These are phyloP conservation scores for Solanum neorickii DNA, from an alignment of 257 asterid genomes.

Conservation along the genomic window DNA sequence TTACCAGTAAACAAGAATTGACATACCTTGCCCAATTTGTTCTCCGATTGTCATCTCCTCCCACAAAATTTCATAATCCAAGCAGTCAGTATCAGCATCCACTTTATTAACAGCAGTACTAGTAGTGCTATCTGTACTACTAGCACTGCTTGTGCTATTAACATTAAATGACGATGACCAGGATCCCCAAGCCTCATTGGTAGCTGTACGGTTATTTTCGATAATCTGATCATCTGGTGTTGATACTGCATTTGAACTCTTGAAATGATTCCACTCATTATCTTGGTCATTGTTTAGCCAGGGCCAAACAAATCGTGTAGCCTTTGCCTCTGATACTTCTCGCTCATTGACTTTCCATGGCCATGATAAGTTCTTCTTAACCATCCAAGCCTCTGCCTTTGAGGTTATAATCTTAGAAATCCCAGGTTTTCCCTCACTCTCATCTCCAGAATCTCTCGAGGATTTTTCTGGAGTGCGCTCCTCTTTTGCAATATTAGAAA, in stretches of 20 bases:
- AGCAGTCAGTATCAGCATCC: slow-evolving; percentile 57
- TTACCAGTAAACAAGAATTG: background rate
- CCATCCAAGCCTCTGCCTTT: slow-evolving; percentile 83
- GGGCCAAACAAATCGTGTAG: slow-evolving; percentile 58
- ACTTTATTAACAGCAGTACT: slow-evolving; percentile 64
- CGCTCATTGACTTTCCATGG: slow-evolving; percentile 72
- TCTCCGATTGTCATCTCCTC: slow-evolving; percentile 92
- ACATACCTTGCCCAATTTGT: slow-evolving; percentile 86
- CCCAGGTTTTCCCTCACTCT: slow-evolving; percentile 55
- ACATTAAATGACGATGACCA: slow-evolving; percentile 72
- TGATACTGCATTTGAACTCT: slow-evolving; percentile 12
- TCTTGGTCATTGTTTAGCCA: slow-evolving; percentile 62
- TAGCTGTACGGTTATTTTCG: slow-evolving; percentile 29
- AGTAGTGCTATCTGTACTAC: slow-evolving; percentile 76
- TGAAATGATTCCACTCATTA: slow-evolving; percentile 39
- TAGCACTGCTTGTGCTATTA: slow-evolving; percentile 80
- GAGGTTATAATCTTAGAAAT: slow-evolving; percentile 62
- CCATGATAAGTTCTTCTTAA: slow-evolving; percentile 60
- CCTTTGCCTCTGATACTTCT: slow-evolving; percentile 50
- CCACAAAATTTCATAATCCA: slow-evolving; percentile 87
- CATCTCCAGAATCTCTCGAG: slow-evolving; percentile 59
- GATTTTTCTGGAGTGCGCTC: slow-evolving; percentile 31
- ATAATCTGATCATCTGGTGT: slow-evolving; percentile 39
- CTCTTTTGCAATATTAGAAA: slow-evolving; percentile 25
- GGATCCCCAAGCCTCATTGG: slow-evolving; percentile 71